Base-by-base conservation (phyloP, 2,329 filamentous ascomycete genomes). In the Fusarium ambrosium region DNA sequence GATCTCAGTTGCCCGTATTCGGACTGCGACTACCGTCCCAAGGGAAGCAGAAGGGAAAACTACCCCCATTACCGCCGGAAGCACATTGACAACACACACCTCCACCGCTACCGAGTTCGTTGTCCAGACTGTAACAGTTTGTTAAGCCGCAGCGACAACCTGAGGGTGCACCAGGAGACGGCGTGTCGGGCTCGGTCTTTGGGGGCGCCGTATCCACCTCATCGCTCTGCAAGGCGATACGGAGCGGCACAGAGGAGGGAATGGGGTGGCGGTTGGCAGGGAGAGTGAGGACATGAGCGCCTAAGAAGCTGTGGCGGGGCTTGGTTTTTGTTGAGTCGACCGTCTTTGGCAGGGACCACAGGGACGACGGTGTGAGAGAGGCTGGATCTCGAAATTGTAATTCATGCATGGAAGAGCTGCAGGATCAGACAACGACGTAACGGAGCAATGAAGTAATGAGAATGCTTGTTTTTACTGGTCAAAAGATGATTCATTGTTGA, bases 131-230 rank as follows among this genome's bases (percentile, higher is more conserved):
- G 64, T 4, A 16, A 18, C 1, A 37, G 22, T 7, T 27, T n/a
- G 27, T 20, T 55, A 5, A 66, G 43, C 9, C 58, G 58, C 13
- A 55, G n/a, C 10, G 64, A 66, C 24, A 66, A 66, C 27, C 64
- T 66, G 10, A 43, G 10, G 18, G 39, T 48, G 5, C 64, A 66
- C 36, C 64, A 55, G 2, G 22, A 10, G 45, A 51, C 14, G 45
- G 22, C 22, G 14, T 51, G 45, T 18, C 27, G 51, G n/a, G 11
- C n/a, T 13, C 20, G 55, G 14, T 9, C 7, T 11, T 16, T 39
- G 8, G 20, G 13, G 20, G 22, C 37, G 22, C 29, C 37, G 10
- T 63, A 51, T 51, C 45, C 45, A 9, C 16, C 45, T n/a, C 45
- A 51, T n/a, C 45, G 10, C 45, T 13, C 45, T 0, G 16, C 45